Evolutionary conservation across 768 basidiomycete genomes (phyloP).

Genomic region (Postia placenta): DNA sequence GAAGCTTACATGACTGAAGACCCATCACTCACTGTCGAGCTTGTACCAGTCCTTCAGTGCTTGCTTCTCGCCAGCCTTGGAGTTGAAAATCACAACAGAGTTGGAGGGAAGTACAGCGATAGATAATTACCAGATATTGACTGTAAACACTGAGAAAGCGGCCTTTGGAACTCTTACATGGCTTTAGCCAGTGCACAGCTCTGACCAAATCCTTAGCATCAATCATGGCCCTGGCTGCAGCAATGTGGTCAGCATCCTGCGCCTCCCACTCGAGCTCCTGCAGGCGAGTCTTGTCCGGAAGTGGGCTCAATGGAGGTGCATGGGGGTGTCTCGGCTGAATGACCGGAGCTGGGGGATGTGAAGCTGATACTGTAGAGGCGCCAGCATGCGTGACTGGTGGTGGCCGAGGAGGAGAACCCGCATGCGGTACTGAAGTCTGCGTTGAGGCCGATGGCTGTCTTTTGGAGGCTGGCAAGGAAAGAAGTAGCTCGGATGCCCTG

Average conservation of each 20-base stretch:
- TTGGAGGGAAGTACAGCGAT: constrained; percentile 1
- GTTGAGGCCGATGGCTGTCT: constrained; percentile 26
- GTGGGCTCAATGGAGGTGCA: constrained; percentile 28
- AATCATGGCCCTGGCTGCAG: constrained; percentile 67
- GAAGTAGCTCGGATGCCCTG: constrained; percentile 75
- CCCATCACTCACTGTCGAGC: constrained; percentile 52
- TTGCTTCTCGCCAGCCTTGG: constrained; percentile 76
- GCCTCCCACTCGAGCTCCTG: constrained; percentile 43
- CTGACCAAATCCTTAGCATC: constrained; percentile 75
- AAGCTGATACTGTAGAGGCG: background rate
- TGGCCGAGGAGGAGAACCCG: constrained; percentile 30
- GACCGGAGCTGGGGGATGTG: constrained; percentile 5
- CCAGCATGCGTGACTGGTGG: constrained; percentile 8
- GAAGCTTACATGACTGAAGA: too few relatives aligned
- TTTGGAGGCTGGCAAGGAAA: constrained; percentile 49
- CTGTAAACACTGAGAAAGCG: constrained; percentile 76
- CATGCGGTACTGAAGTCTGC: constrained; percentile 57
- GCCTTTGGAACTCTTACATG: constrained; percentile 66
- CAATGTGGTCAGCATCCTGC: constrained; percentile 67
- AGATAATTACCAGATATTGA: constrained; percentile 70
- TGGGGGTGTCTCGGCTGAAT: constrained; percentile 26
- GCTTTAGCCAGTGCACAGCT: constrained; percentile 56
- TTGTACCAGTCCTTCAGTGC: constrained; percentile 83
- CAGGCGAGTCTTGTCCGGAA: constrained; percentile 27
- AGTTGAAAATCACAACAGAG: constrained; percentile 7